Base-by-base conservation (phyloP, 73 alveolate genomes). In the Durusdinium trenchii region DNA sequence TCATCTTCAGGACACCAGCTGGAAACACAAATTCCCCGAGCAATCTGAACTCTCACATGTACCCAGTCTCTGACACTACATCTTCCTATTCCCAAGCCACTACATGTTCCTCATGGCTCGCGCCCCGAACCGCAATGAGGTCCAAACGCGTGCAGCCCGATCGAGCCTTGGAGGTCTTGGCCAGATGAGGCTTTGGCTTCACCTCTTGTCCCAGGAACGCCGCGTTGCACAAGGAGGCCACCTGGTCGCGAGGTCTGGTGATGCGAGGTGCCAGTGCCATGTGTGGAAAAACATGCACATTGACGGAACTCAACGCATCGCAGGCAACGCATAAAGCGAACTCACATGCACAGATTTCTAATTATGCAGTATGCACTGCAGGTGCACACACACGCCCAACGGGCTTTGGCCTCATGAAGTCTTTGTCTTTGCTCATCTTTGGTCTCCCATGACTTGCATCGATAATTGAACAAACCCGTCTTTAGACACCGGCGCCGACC, bases 151-250 rank as follows among this genome's bases (percentile, higher is more conserved):
- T 28, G 50, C 48, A 71, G 26, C 48, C 26, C 84, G 20, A 14
- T 47, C n/a, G 51, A 18, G 20, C 51, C 42, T 36, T 73, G 28
- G 52, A 1, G 32, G 32, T 64, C 36, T 38, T 30, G 20, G 28
- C 30, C 48, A 30, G 91, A 35, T n/a, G n/a, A 32, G 91, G 35
- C 35, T 81, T 81, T 46, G 69, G 50, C 48, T 60, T 60, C n/a
- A 81, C 91, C 35, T 81, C 91, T 67, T 81, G 76, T 51, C 94
- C 94, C 10, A 40, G 94, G 54, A 91, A 91, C 61, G 98, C 98
- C 47, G 82, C 89, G n/a, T 91, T 91, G 98, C 98, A 91, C 46
- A 91, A 89, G 61, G 28, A 46, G 9, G 98, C 98, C 10, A 91
- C 98, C 98, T 91, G 98, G n/a, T n/a, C n/a, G n/a, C n/a, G n/a